phyloP scores from a whole-genome alignment of 495 filamentous ascomycete species.

The Chaetomium fimeti region DNA sequence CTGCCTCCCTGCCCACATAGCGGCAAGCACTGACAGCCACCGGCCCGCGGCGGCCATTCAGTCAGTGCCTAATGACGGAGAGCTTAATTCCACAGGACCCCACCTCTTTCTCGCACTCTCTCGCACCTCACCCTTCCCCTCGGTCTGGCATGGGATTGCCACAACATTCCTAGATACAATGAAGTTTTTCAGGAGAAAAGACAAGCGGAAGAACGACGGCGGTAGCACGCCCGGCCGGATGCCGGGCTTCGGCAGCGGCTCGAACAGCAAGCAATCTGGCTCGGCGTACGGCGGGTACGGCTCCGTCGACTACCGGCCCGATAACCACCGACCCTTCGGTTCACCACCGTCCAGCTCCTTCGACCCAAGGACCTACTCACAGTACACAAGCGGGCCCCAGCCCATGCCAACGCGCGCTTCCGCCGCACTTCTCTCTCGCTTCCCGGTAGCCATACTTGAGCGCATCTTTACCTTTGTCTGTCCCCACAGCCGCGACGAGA shows the following conservation, averaged over 20 bases:
- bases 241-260: slow-evolving; percentile 25
- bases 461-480: slow-evolving; percentile 79
- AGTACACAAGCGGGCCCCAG: slow-evolving; percentile 15
- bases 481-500: slow-evolving; percentile 74
- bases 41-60: not conserved
- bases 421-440: slow-evolving; percentile 37
- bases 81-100: slow-evolving; percentile 11
- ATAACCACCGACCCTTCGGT: slow-evolving; percentile 23
- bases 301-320: slow-evolving; percentile 20
- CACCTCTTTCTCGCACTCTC: slow-evolving; percentile 15
- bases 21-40: slow-evolving; percentile 6
- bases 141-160: slow-evolving; percentile 11
- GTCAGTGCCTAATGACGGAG: not conserved
- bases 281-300: slow-evolving; percentile 13
- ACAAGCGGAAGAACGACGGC: slow-evolving; percentile 34
- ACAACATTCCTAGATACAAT: slow-evolving; percentile 28
- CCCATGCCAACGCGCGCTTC: slow-evolving; percentile 33
- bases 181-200: slow-evolving; percentile 47
- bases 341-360: slow-evolving; percentile 18
- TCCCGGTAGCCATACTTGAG: slow-evolving; percentile 64
- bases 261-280: not conserved
- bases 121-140: slow-evolving; percentile 3
- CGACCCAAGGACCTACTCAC: slow-evolving; percentile 11
- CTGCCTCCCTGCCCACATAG: not conserved
- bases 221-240: slow-evolving; percentile 17